Base-by-base conservation (phyloP, 129 eudicot genomes). In the Arctium lappa region DNA sequence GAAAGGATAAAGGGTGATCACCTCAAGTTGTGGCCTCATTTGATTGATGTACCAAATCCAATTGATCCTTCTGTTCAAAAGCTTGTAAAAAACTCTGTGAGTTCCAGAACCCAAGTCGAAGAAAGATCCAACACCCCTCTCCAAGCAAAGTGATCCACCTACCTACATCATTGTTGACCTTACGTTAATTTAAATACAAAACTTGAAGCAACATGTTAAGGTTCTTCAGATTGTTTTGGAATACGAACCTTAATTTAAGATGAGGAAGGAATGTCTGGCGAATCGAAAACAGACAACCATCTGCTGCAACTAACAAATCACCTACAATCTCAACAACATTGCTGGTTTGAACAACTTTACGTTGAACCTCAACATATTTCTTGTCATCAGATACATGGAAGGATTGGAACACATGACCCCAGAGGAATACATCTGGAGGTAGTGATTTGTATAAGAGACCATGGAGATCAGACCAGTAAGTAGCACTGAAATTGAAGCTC, bases 31-130 rank as follows among this genome's bases (percentile, higher is more conserved):
- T 38, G 98, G 98, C 86, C 92, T 97, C 0, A 92, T 92, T 83
- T 90, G 95, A 82, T 90, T 94, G 53, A 92, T 44, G 33, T 94
- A 94, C 97, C 98, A 94, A 31, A 94, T 86, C 98, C 98, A 94
- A 53, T 92, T 92, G 72, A 94, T 86, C 87, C 93, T 89, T 78
- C 80, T 83, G 87, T 94, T 90, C 56, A 88, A 77, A 48, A 92
- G 90, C 90, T 94, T 95, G 76, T 92, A 94, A 77, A 22, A 94
- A 85, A 89, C 95, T 8, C 74, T 27, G 31, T 92, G 98, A 39
- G 92, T 86, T 86, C 86, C 84, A 37, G 75, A 40, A 22, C 90
- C 91, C 74, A 94, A 81, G 85, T 92, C 89, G 44, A 92, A 12
- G 92, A 81, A 73, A 81, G 88, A 83, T 90, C 91, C 76, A 94